Evolutionary conservation across 225 moss, liverwort and hornwort genomes (phyloP).

Genomic region (Climacium dendroides): DNA sequence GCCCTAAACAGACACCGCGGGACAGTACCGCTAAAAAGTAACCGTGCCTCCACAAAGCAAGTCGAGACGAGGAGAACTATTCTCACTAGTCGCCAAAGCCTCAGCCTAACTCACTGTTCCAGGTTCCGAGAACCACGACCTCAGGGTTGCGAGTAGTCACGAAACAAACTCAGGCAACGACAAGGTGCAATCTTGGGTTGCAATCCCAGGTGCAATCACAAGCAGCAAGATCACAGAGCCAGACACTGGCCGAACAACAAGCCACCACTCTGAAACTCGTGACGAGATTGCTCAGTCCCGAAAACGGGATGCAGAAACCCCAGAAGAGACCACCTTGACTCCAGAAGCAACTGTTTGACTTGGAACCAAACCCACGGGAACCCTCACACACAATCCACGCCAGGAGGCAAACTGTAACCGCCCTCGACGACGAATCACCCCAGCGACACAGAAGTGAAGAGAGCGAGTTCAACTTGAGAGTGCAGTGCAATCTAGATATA

Average conservation of each 20-base stretch:
- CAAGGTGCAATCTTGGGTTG: neutral
- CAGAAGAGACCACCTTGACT: neutral
- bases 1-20: neutral
- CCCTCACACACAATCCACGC: neutral
- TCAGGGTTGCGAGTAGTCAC: neutral
- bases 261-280: neutral
- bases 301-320: neutral
- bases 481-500: slow-evolving; percentile 8
- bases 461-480: neutral
- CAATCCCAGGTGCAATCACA: neutral
- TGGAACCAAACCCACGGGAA: neutral
- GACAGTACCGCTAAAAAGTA: neutral
- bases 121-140: neutral
- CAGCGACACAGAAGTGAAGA: neutral
- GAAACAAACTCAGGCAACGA: neutral
- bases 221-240: neutral
- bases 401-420: neutral
- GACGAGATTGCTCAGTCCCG: neutral
- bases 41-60: neutral
- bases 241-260: neutral
- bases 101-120: neutral
- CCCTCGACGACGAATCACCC: neutral
- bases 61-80: neutral
- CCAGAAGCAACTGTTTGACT: neutral
- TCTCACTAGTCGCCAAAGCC: neutral